These are phyloP conservation scores for Hypericum androsaemum DNA, from an alignment of 345 rosid genomes.

Conservation along the genomic window DNA sequence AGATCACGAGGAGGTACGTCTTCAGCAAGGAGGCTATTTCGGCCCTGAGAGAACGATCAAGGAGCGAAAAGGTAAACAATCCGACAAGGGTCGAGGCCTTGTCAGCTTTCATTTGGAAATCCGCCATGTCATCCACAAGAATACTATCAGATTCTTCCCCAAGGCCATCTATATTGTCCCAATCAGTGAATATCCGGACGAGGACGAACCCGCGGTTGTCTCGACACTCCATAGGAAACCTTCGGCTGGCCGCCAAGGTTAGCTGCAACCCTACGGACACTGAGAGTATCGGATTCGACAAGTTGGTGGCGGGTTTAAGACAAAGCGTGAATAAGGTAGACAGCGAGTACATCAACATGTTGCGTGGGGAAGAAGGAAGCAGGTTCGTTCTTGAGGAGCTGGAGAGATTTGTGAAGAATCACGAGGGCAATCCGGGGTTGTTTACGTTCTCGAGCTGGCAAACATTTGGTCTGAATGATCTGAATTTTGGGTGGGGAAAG, in stretches of 20 bases:
- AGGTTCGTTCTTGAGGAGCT: slow-evolving; percentile 1
- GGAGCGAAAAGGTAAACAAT: background rate
- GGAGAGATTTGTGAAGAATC: background rate
- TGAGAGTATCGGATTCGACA: background rate
- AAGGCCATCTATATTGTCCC: background rate
- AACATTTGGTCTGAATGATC: slow-evolving; percentile 1
- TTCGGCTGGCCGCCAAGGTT: background rate
- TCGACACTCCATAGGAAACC: slow-evolving; percentile 11
- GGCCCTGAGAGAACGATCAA: background rate
- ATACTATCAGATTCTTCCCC: background rate
- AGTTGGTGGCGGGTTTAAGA: background rate
- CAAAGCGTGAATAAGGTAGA: background rate
- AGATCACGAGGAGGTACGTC: background rate
- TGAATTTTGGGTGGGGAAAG: slow-evolving; percentile 13
- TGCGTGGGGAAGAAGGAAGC: background rate
- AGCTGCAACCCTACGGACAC: background rate
- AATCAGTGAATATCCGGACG: slow-evolving; percentile 3
- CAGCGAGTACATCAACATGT: background rate
- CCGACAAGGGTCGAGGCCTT: slow-evolving; percentile 4
- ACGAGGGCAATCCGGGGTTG: background rate
- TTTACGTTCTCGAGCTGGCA: slow-evolving; percentile 8
- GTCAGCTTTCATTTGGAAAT: slow-evolving; percentile 7
- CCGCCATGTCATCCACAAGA: slow-evolving; percentile 4
- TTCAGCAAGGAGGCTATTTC: background rate
- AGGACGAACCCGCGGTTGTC: slow-evolving; percentile 3